Evolutionary conservation across 495 filamentous ascomycete species (phyloP).

Genomic region (Aspergillus biplanus): DNA sequence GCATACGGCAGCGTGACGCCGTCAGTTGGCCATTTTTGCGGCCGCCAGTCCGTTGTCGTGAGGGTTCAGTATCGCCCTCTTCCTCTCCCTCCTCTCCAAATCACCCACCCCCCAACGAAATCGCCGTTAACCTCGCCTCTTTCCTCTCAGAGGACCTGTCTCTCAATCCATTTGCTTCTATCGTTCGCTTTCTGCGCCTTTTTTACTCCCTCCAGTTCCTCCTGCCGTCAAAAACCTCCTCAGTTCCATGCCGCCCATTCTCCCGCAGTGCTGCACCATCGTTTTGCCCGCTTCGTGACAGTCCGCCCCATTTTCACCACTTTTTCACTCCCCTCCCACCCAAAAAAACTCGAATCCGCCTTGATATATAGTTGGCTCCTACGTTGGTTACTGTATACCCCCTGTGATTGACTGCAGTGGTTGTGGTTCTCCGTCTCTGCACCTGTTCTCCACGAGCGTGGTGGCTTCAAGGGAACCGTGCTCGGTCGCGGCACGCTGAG

Average conservation of each 20-base stretch:
- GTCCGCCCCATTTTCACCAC: slow-evolving; percentile 32
- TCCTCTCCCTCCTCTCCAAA: slow-evolving; percentile 26
- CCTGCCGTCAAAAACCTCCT: slow-evolving; percentile 19
- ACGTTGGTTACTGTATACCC: slow-evolving; percentile 1
- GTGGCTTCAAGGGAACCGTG: slow-evolving; percentile 36
- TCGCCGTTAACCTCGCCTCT: slow-evolving; percentile 12
- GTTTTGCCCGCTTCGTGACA: slow-evolving; percentile 44
- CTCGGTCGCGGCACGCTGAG: slow-evolving; percentile 45
- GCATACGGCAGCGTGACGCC: slow-evolving; percentile 32
- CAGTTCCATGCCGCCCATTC: slow-evolving; percentile 38
- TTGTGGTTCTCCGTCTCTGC: slow-evolving; percentile 3
- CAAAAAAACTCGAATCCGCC: slow-evolving; percentile 27
- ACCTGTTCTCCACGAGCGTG: slow-evolving; percentile 26
- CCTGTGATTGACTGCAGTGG: not conserved
- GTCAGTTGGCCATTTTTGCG: slow-evolving; percentile 24
- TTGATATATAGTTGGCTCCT: slow-evolving; percentile 9
- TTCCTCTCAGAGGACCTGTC: slow-evolving; percentile 5
- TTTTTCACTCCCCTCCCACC: slow-evolving; percentile 23
- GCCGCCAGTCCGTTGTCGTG: slow-evolving; percentile 15
- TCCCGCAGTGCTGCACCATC: slow-evolving; percentile 39
- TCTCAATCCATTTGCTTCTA: slow-evolving; percentile 6
- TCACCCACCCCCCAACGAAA: slow-evolving; percentile 10
- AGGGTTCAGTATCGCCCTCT: slow-evolving; percentile 19
- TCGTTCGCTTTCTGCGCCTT: slow-evolving; percentile 12
- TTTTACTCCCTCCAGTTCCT: slow-evolving; percentile 5